These are phyloP conservation scores for Gossypium rotundifolium DNA, from an alignment of 345 rosid genomes.

Conservation along the genomic window DNA sequence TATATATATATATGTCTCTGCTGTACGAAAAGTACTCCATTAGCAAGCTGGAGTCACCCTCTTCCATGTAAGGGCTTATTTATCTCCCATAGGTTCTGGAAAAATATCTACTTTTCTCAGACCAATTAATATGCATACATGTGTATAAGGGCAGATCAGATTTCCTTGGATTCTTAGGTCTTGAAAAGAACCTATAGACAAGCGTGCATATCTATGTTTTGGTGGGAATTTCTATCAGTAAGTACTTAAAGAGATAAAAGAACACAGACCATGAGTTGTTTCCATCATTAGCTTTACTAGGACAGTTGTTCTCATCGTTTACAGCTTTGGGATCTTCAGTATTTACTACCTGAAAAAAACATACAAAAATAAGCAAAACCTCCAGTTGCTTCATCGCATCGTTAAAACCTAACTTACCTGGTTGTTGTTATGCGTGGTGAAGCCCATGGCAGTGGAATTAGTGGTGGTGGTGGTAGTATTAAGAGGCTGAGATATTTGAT, in stretches of 20 bases:
- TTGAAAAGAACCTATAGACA: slow-evolving; percentile 9
- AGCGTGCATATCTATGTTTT: neutral
- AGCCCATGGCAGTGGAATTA: slow-evolving; percentile 32
- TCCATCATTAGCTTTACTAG: slow-evolving; percentile 35
- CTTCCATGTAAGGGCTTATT: slow-evolving; percentile 22
- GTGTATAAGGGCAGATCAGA: slow-evolving; percentile 14
- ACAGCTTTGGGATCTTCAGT: slow-evolving; percentile 42
- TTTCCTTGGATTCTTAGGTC: slow-evolving; percentile 21
- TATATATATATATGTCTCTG: neutral
- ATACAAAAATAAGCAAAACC: too few species aligned
- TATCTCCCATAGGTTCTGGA: slow-evolving; percentile 25
- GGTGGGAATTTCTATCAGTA: too few species aligned
- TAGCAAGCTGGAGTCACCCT: slow-evolving; percentile 10
- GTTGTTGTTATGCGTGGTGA: slow-evolving; percentile 28
- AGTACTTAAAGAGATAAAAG: neutral
- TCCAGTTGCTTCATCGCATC: too few species aligned
- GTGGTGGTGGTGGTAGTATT: slow-evolving; percentile 13
- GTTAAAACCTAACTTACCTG: slow-evolving; percentile 33
- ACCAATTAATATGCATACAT: neutral
- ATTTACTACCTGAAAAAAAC: slow-evolving; percentile 25
- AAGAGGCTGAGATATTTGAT: slow-evolving; percentile 33
- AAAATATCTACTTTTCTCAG: slow-evolving; percentile 16
- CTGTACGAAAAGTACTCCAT: neutral
- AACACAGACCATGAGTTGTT: slow-evolving; percentile 37
- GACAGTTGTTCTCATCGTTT: slow-evolving; percentile 36